Percentiles rank a stretch among this genome's conserved stretches.
phyloP scores from a whole-genome alignment of 2,329 filamentous ascomycete genomes.

The Cercospora brassicicola region DNA sequence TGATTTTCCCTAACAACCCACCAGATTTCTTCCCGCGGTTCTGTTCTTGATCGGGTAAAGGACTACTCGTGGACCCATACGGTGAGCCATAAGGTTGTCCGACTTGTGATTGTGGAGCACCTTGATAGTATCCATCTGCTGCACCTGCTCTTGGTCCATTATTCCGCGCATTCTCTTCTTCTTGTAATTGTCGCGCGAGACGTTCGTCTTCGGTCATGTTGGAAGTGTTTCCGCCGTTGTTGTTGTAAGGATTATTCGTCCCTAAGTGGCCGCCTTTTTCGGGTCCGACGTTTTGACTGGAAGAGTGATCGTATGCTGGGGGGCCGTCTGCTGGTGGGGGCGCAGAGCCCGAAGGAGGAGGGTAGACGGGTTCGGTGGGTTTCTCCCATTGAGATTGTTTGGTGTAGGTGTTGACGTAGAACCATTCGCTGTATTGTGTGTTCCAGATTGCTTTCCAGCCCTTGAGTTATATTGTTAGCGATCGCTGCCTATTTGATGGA shows the following conservation, averaged over 20 bases:
- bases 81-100: constrained; percentile 32
- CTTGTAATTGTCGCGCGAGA: constrained; percentile 74
- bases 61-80: constrained; percentile 21
- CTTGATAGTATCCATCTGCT: constrained; percentile 51
- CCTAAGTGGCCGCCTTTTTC: constrained; percentile 53
- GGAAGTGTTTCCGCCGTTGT: constrained; percentile 15
- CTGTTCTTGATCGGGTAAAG: constrained; percentile 22
- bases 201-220: constrained; percentile 66
- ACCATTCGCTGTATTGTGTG: constrained; percentile 87
- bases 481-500: background rate
- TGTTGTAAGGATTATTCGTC: constrained; percentile 70
- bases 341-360: constrained; percentile 46
- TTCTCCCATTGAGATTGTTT: constrained; percentile 90
- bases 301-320: constrained; percentile 61
- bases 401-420: constrained; percentile 86
- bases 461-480: constrained; percentile 49
- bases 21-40: constrained; percentile 43
- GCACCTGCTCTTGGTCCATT: constrained; percentile 36
- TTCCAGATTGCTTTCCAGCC: constrained; percentile 88
- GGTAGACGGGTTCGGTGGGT: constrained; percentile 67
- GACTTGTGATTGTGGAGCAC: constrained; percentile 18
- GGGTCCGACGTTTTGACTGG: constrained; percentile 44
- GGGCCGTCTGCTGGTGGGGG: constrained; percentile 55
- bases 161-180: constrained; percentile 70
- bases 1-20: constrained; percentile 54